Evolutionary conservation across 1,284 basidiomycete species (phyloP), one percentile per base, ranked within the genome.

Genomic region (Pseudozyma sp.): DNA sequence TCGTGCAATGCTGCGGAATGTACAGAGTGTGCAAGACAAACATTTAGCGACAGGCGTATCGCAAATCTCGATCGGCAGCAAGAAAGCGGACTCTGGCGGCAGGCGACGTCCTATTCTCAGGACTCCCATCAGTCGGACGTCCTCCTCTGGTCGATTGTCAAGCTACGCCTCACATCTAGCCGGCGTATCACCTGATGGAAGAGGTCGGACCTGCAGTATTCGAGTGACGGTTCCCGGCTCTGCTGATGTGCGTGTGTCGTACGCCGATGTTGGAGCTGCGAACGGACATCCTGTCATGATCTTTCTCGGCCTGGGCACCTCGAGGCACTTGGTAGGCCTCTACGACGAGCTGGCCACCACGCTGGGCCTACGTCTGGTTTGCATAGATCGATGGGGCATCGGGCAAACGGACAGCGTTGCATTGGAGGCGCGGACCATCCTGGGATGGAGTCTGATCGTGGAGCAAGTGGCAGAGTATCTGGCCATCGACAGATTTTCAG

Each of bases 271-370:
- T 52, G 96, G 96, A 1, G 89, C 88, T 63, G 88, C 90, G 0
- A 88, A 88, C 19, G 96, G 96, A 1, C 90, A 90, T 80, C 94
- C 95, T 0, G 89, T 98, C 11, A 86, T 98, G 46, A 89, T 98
- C 10, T 98, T 96, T 83, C 89, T 99, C 56, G 96, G 96, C 0
- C 85, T 98, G 33, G 95, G 96, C 5, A 94, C 93, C 79, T 95
- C 98, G 6, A 88, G 96, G 34, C 94, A 98, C 84, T 89, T 98
- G 58, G 91, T 97, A 87, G 94, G 93, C 6, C 85, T 98, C 42
- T 98, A 96, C 84, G 95, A 98, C 83, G 96, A 98, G 82, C 92
- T 98, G 88, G 96, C 96, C 13, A 89, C 91, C 65, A 92, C 91
- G 53, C 86, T 97, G 61, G 91, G 91, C 1, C 87, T 99, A 31